phyloP scores from a whole-genome alignment of 2,329 filamentous ascomycete genomes.

The Phoma sp. region DNA sequence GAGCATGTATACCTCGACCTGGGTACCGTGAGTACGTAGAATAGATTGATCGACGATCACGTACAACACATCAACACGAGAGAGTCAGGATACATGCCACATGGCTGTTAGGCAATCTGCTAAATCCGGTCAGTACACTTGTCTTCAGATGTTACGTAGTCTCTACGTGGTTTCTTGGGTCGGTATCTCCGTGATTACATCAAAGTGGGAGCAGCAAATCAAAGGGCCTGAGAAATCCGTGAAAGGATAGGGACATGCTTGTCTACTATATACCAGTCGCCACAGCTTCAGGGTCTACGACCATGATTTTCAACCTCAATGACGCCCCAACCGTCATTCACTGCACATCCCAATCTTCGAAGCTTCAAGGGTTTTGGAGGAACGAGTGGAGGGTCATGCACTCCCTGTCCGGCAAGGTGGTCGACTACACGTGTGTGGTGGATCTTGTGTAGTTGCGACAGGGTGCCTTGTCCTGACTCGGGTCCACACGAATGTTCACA shows the following conservation, averaged over 20 bases:
- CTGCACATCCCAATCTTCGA: constrained; percentile 16
- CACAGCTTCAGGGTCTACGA: constrained; percentile 11
- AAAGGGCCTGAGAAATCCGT: background rate
- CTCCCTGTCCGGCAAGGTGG: constrained; percentile 6
- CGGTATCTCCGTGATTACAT: constrained; percentile 2
- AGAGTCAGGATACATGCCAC: constrained; percentile 3
- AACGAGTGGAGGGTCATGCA: constrained; percentile 10
- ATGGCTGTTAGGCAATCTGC: background rate
- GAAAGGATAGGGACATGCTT: constrained; percentile 8
- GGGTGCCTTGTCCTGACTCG: constrained; percentile 9
- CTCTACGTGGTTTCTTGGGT: constrained; percentile 9
- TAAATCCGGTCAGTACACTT: background rate
- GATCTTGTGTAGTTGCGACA: constrained; percentile 5
- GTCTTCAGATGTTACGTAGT: constrained; percentile 1
- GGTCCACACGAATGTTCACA: constrained; percentile 7
- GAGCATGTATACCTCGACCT: constrained; percentile 1
- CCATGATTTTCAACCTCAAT: constrained; percentile 8
- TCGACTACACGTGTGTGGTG: constrained; percentile 12
- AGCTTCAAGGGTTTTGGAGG: background rate
- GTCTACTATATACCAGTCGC: background rate
- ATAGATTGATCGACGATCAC: constrained; percentile 8
- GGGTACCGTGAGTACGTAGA: constrained; percentile 11
- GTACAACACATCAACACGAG: constrained; percentile 10
- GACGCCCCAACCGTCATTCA: constrained; percentile 1
- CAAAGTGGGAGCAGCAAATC: background rate